A percentile compares a stretch with the other conserved stretches of the same genome.
Conservation (phyloP, 2,329 filamentous ascomycete species). For the Ophiocordyceps camponoti-leonardi region DNA sequence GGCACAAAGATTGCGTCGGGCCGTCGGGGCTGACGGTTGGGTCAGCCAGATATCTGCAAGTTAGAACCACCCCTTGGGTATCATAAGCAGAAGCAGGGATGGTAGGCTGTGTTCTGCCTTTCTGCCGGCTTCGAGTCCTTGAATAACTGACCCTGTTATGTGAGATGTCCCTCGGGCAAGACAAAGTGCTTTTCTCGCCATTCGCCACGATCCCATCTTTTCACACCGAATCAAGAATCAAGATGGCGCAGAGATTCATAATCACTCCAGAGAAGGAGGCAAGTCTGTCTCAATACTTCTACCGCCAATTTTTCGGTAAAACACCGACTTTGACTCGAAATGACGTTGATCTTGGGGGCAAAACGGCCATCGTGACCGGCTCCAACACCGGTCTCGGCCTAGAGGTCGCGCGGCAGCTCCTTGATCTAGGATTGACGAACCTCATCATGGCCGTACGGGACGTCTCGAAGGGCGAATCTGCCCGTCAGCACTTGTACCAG, state of each 20-base stretch:
- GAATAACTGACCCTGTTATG: not conserved
- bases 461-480: not conserved
- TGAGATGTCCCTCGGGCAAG: not conserved
- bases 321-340: not conserved
- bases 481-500: not conserved
- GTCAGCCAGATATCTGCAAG: not conserved
- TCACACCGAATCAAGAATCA: not conserved
- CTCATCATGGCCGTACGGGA: not conserved
- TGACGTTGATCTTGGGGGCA: not conserved
- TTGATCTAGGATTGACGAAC: not conserved
- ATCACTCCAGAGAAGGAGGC: not conserved
- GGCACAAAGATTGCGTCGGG: not conserved
- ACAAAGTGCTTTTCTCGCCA: not conserved
- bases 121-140: not conserved
- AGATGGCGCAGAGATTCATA: not conserved
- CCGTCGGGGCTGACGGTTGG: not conserved
- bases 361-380: not conserved
- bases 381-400: not conserved
- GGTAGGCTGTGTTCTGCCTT: not conserved
- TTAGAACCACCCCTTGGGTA: not conserved
- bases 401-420: not conserved
- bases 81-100: not conserved
- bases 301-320: not conserved
- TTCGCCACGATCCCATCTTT: not conserved
- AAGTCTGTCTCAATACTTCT: not conserved